A percentile compares a stretch with the other conserved stretches of the same genome.
Evolutionary conservation across 768 basidiomycete species (phyloP).

Genomic region (Solioccasus polychromus): DNA sequence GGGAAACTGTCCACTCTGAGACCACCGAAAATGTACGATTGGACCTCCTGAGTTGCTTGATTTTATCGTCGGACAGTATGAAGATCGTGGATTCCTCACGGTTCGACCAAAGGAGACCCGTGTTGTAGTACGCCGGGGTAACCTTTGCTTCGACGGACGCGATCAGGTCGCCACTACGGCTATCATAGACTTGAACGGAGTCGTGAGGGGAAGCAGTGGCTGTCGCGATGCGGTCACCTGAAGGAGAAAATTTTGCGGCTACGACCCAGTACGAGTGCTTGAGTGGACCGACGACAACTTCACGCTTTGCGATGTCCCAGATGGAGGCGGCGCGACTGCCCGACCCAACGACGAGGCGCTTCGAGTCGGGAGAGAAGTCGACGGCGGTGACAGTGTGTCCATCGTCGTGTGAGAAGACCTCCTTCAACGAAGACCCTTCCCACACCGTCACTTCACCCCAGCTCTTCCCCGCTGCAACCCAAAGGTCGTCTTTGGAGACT

Average conservation of each 20-base stretch:
- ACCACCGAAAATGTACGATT: too few relatives aligned
- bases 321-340: slow-evolving; percentile 4
- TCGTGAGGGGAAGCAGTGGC: slow-evolving; percentile 7
- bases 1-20: slow-evolving; percentile 1
- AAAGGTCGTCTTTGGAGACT: slow-evolving; percentile 4
- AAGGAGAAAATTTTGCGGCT: slow-evolving; percentile 14
- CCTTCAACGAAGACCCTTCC: not conserved
- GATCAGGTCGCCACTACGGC: too few relatives aligned
- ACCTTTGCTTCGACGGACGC: slow-evolving; percentile 6
- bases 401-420: slow-evolving; percentile 3
- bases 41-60: too few relatives aligned
- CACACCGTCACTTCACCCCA: slow-evolving; percentile 12
- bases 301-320: slow-evolving; percentile 2
- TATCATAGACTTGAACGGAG: slow-evolving; percentile 8
- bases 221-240: slow-evolving; percentile 8
- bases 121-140: slow-evolving; percentile 11
- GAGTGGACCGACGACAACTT: not conserved
- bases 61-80: not conserved
- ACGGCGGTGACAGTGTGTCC: slow-evolving; percentile 8
- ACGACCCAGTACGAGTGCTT: slow-evolving; percentile 8
- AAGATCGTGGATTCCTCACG: slow-evolving; percentile 1
- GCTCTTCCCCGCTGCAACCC: slow-evolving; percentile 10
- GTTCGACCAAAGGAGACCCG: slow-evolving; percentile 10
- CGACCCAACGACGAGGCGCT: slow-evolving; percentile 5
- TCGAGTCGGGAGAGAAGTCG: too few relatives aligned